These are phyloP conservation scores for Rhododendron williamsianum DNA, from an alignment of 148 eudicot genomes.

Conservation along the genomic window DNA sequence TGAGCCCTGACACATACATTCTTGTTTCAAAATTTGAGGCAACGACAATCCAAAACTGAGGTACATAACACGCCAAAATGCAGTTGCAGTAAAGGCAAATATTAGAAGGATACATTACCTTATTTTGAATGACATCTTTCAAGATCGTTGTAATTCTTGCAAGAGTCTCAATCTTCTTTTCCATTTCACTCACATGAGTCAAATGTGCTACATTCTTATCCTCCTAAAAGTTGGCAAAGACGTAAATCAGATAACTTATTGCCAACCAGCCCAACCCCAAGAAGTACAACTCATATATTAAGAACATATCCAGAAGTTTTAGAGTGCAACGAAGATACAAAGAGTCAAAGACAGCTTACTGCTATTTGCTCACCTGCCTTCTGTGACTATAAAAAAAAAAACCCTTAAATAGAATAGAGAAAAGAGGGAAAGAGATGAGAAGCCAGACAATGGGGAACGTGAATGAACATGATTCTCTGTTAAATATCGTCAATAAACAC, in stretches of 20 bases:
- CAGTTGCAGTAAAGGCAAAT: neutral
- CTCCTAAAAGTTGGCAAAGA: slow-evolving; percentile 44
- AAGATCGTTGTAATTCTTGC: slow-evolving; percentile 84
- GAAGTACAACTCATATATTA: neutral
- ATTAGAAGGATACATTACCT: slow-evolving; percentile 39
- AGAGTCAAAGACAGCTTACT: neutral
- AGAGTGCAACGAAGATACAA: neutral
- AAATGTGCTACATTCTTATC: slow-evolving; percentile 97
- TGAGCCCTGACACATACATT: neutral
- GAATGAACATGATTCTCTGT: neutral
- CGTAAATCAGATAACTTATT: slow-evolving; percentile 11
- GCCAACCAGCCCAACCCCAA: neutral
- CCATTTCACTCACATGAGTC: slow-evolving; percentile 96
- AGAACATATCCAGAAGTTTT: neutral
- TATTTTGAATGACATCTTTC: slow-evolving; percentile 97
- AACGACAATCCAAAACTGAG: neutral
- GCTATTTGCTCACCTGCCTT: neutral
- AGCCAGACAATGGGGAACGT: neutral
- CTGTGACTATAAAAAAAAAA: neutral
- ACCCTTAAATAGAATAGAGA: neutral
- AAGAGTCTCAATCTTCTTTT: slow-evolving; percentile 96
- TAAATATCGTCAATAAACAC: neutral
- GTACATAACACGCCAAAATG: neutral
- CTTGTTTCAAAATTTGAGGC: neutral
- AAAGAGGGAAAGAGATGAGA: neutral